phyloP scores from a whole-genome alignment of 2,329 filamentous ascomycete species.

The Juglanconis sp. region DNA sequence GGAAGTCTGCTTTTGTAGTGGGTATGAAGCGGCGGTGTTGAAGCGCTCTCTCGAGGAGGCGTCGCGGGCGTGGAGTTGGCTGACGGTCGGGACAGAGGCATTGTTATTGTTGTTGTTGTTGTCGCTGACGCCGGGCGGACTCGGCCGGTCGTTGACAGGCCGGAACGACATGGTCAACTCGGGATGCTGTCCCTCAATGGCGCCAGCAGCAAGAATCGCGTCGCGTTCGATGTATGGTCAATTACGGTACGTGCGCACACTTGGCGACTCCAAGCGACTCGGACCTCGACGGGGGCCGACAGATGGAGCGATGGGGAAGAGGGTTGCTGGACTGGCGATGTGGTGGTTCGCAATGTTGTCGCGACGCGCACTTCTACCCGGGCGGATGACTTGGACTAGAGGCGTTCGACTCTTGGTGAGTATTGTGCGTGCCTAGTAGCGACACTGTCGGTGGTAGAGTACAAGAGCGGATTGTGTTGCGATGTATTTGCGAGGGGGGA shows the following conservation, averaged over 20 bases:
- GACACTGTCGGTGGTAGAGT: not conserved
- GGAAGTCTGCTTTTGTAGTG: conserved; percentile 13
- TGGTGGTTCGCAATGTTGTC: not conserved
- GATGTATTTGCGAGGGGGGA: not conserved
- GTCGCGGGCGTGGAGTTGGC: not conserved
- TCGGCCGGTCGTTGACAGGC: conserved; percentile 16
- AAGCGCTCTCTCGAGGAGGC: not conserved
- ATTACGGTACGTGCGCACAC: conserved; percentile 1
- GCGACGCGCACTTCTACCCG: not conserved
- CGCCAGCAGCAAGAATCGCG: conserved; percentile 5
- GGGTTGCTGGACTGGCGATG: not conserved
- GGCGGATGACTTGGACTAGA: not conserved
- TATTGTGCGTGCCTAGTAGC: not conserved
- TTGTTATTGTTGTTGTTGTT: not conserved
- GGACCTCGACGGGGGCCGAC: not conserved
- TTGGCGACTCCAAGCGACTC: not conserved
- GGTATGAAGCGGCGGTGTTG: not conserved
- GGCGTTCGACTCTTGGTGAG: too few species aligned
- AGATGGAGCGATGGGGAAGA: not conserved
- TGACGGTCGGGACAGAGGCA: not conserved
- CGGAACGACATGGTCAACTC: conserved; percentile 16
- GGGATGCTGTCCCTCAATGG: not conserved
- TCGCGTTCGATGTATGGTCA: not conserved
- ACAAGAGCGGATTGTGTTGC: not conserved
- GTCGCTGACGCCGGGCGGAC: conserved; percentile 6